Conservation (phyloP, 2,329 filamentous ascomycete species). For the Aspergillus hiratsukae region DNA sequence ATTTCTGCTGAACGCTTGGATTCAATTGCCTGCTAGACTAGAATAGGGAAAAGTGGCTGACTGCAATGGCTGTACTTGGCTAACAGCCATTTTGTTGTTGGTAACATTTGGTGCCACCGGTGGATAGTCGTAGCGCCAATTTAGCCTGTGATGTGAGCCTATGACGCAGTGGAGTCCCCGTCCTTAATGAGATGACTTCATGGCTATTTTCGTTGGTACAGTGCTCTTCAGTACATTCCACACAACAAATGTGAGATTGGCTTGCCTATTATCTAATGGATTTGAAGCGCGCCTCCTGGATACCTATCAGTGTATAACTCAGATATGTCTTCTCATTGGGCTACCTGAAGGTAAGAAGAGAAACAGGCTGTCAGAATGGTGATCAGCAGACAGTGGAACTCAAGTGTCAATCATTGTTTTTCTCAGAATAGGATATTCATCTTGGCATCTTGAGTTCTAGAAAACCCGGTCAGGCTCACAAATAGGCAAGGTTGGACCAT, state of each 20-base stretch:
- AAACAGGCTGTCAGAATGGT: background rate
- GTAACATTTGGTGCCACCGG: too few species aligned
- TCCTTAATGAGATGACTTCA: background rate
- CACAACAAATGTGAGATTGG: too few species aligned
- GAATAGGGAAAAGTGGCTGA: background rate
- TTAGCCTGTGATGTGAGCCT: background rate
- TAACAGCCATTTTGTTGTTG: background rate
- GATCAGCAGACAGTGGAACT: background rate
- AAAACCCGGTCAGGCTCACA: too few species aligned
- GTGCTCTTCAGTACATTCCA: too few species aligned
- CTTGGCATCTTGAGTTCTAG: background rate
- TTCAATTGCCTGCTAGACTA: background rate
- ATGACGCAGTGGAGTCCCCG: too few species aligned
- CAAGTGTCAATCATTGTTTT: background rate
- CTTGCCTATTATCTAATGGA: too few species aligned
- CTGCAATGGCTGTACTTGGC: background rate
- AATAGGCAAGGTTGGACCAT: too few species aligned
- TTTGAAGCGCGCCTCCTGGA: too few species aligned
- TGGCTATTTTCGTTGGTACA: background rate
- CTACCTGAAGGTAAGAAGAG: background rate
- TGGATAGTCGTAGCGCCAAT: background rate
- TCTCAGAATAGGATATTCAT: background rate
- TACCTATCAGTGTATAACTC: background rate
- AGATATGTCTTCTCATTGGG: background rate
- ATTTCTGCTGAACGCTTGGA: background rate